Evolutionary conservation across 176 grass and related monocot genomes (phyloP), one percentile per base, ranked within the genome.

Genomic region (Melocanna baccifera): DNA sequence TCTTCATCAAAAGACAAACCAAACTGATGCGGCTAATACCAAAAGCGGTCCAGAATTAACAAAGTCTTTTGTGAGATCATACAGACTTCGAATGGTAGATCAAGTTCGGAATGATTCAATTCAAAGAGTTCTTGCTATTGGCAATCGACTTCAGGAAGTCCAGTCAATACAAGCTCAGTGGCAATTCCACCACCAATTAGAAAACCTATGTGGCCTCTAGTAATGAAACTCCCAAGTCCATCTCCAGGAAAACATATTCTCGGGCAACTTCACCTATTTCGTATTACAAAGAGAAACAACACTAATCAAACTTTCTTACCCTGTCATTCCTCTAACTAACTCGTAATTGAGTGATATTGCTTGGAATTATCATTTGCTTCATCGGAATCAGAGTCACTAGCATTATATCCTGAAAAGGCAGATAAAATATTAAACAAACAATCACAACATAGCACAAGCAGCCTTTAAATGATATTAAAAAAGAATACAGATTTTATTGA

Each of bases 381-480:
- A n/a, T 90, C 88, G 32, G 88, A 90, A 57, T 90, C 88, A 13
- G 88, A 90, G 16, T 90, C 88, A 46, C 88, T 90, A 57, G 79
- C 88, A 79, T 90, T 90, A 64, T 90, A 90, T 82, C 88, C 88
- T 90, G 67, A 67, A 86, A 87, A 57, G 7, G 8, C 26, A 40
- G 20, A 32, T 9, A 11, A 28, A 59, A 40, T 30, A 28, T 75
- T 51, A 73, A 76, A 47, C n/a, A 73, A 76, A 47, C n/a, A 58
- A 89, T 66, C 15, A 74, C 46, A n/a, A 13, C 51, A 25, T 45
- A 78, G 46, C 23, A 62, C 18, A 14, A 76, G 36, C 6, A 59
- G 25, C 7, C 7, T 57, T 55, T 36, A 65, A 53, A 66, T 57
- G 26, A 73, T 47, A 59, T 34, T 46, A 67, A 13, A 43, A 79